Base-by-base conservation (phyloP, 1,284 basidiomycete genomes). In the Phenoliferia sp. region DNA sequence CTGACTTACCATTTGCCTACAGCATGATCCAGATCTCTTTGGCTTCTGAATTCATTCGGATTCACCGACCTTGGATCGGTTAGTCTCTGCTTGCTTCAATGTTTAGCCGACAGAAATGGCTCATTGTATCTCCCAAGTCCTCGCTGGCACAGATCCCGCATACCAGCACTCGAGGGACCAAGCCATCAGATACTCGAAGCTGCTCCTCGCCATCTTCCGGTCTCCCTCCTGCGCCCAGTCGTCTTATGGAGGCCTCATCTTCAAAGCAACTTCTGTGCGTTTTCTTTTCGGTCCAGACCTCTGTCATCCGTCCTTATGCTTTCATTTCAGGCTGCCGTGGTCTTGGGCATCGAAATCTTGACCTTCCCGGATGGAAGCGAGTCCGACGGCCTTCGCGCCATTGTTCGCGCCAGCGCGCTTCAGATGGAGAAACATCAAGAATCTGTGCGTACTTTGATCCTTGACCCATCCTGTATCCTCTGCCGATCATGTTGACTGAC, bases 1-100 rank as follows among this genome's bases (percentile, higher is more conserved):
- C 22, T 22, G 22, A 12, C 12, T 44, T 44, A 22, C 39, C 12
- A 44, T 22, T 31, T 59, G 6, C 7, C 50, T 56, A 50, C 60
- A 71, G 69, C 63, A 69, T 71, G 67, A 52, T 71, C 26, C 61
- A 61, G 31, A 67, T 69, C 65, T 67, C 65, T 4, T 57, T 71
- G 4, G 57, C 64, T 3, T 58, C 67, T 44, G 70, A 71, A 36
- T 71, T 59, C 34, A 56, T 71, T 32, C 67, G 70, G 2, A 59
- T 71, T 0, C 70, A 71, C 29, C 64, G 70, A 4, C 65, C 70
- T 3, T 71, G 67, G 65, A 36, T 68, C n/a, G 59, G 68, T 67
- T 33, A 29, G 68, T 64, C 5, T 16, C 7, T 17, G 22, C 19
- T n/a, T 26, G 31, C 7, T 34, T 9, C 0, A 34, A 3, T 15